Evolutionary conservation across 1,284 basidiomycete species (phyloP), one percentile per base, ranked within the genome.

Genomic region (Marasmius oreades): DNA sequence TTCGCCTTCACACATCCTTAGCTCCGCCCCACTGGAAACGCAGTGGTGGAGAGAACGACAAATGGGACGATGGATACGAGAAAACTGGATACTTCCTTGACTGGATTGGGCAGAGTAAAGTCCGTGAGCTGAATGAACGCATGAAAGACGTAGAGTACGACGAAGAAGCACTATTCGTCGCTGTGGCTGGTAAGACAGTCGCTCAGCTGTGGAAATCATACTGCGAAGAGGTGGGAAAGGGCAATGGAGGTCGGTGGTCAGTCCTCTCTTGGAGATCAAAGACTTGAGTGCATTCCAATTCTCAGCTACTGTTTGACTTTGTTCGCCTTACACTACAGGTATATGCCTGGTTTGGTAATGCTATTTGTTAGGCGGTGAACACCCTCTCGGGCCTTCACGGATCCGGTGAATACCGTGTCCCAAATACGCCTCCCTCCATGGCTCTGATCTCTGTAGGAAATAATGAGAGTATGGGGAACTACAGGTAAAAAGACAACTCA

Each of bases 21-120:
- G 73, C 68, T 0, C 86, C 88, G 1, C 87, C 87, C 2, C 88
- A 90, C 64, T 90, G 88, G 88, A 74, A 66, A 50, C 74, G 64
- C 22, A 60, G 54, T 4, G 65, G 59, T 23, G 51, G 36, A 26
- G 46, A 39, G 43, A 52, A 36, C 42, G 50, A 44, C 54, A 74
- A 72, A 43, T 90, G 88, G 88, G 88, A 90, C 59, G 83, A 77
- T 18, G 88, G 88, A 18, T 90, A 89, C 68, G 79, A 83, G 46
- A 76, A 73, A 24, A 90, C 88, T 0, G 88, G 77, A 1, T 89
- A 81, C 67, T 90, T 90, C 64, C 79, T 90, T 51, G 78, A 83
- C 56, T 90, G 86, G 86, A 70, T 89, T 62, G 58, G 74, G 28
- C 67, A 71, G 14, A 81, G 80, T 24, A 78, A 77, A 10, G 67